A percentile compares a stretch with the other conserved stretches of the same genome.
Evolutionary conservation across 2,329 filamentous ascomycete species (phyloP).

Genomic region (Penicillium sp.): DNA sequence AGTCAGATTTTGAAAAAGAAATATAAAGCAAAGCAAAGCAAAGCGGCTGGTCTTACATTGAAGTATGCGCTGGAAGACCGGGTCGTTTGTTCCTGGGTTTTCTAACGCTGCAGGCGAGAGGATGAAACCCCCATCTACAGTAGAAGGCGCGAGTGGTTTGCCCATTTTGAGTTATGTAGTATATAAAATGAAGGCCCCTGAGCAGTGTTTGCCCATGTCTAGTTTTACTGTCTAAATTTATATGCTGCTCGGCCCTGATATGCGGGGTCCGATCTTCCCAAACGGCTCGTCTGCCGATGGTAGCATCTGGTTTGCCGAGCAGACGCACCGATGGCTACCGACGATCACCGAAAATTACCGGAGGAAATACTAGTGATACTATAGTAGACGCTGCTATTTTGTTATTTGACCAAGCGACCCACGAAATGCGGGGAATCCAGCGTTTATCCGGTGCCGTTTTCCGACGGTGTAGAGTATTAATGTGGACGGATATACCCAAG

Average conservation of each 20-base stretch:
- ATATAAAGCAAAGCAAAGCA: no score
- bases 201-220: neutral
- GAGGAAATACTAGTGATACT: neutral
- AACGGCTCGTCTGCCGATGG: neutral
- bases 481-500: neutral
- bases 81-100: constrained; percentile 26
- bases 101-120: constrained; percentile 17
- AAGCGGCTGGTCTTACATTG: constrained; percentile 11
- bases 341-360: constrained; percentile 17
- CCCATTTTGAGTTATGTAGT: constrained; percentile 2
- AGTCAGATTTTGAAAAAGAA: neutral
- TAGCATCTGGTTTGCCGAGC: constrained; percentile 11
- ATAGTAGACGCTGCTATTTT: no score
- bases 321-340: constrained; percentile 6
- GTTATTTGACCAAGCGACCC: no score
- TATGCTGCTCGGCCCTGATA: neutral
- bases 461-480: constrained; percentile 2
- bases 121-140: constrained; percentile 24
- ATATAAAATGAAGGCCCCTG: neutral
- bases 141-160: constrained; percentile 14
- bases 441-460: constrained; percentile 4
- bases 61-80: constrained; percentile 22
- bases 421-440: constrained; percentile 3
- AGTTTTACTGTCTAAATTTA: neutral
- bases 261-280: constrained; percentile 8